phyloP scores from a whole-genome alignment of 2,329 filamentous ascomycete species.

The Cladophialophora exuberans region DNA sequence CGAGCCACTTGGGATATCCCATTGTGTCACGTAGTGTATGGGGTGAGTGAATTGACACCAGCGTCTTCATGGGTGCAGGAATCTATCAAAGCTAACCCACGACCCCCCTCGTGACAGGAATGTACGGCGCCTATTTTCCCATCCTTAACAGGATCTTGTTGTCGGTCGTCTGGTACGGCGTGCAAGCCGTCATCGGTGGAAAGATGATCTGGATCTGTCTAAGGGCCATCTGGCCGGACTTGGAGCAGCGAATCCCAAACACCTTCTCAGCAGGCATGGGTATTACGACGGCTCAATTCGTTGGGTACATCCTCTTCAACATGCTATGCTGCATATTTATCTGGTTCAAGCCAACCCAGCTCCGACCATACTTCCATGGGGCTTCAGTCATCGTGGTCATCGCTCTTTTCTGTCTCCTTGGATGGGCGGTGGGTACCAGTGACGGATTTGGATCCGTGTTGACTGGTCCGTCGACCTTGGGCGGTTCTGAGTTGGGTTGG shows the following conservation, averaged over 20 bases:
- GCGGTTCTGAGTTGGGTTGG: conserved; percentile 23
- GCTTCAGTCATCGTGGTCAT: conserved; percentile 34
- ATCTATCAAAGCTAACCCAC: neutral
- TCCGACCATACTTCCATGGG: conserved; percentile 48
- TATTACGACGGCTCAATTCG: conserved; percentile 41
- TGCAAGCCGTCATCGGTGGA: conserved; percentile 44
- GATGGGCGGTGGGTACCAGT: conserved; percentile 28
- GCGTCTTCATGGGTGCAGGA: neutral
- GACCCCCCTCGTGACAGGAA: too few relatives aligned
- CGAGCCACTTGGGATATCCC: conserved; percentile 50
- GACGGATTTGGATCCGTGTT: conserved; percentile 28
- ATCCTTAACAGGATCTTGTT: conserved; percentile 48
- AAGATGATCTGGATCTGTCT: conserved; percentile 37
- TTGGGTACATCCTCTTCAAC: conserved; percentile 49
- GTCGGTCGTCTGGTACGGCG: conserved; percentile 39
- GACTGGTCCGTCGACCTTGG: conserved; percentile 11
- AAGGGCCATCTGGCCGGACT: conserved; percentile 48
- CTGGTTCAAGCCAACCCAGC: conserved; percentile 48
- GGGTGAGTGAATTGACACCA: too few relatives aligned
- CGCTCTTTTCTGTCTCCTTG: conserved; percentile 19
- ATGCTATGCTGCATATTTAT: conserved; percentile 41
- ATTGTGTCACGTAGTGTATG: conserved; percentile 46
- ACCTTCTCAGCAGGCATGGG: conserved; percentile 35
- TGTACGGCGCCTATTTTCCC: conserved; percentile 45
- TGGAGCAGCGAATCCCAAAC: conserved; percentile 47